Evolutionary conservation across 805 yeast genomes (phyloP).

Genomic region (Cyberlindnera xylosilytica): DNA sequence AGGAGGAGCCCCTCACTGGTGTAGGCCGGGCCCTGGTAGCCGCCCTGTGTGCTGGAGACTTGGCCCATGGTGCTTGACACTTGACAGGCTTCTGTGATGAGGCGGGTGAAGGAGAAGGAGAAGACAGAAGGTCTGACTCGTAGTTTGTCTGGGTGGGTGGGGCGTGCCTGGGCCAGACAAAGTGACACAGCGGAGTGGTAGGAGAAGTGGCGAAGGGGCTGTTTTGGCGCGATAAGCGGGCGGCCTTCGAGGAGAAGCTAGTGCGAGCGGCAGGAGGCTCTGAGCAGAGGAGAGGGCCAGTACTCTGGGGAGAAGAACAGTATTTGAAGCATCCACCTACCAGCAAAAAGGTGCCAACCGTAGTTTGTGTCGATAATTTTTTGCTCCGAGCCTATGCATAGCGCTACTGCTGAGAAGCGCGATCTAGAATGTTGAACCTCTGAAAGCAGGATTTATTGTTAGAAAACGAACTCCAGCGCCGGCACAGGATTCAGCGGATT

Average conservation of each 20-base stretch:
- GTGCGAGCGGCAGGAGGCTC: no score
- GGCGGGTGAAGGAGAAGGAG: background rate
- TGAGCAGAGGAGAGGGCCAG: no score
- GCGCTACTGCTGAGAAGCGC: background rate
- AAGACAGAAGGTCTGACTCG: no score
- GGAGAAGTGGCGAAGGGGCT: background rate
- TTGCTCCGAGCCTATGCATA: background rate
- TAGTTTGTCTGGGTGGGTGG: background rate
- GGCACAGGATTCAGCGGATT: no score
- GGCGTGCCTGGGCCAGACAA: background rate
- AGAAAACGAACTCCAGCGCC: background rate
- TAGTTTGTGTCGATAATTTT: background rate
- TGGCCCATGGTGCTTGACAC: conserved; percentile 8
- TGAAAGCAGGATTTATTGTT: conserved; percentile 2
- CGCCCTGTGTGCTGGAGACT: conserved; percentile 5
- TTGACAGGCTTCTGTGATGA: no score
- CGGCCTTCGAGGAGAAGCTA: background rate
- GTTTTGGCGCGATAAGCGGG: background rate
- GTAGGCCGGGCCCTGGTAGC: conserved; percentile 2
- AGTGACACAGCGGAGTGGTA: background rate
- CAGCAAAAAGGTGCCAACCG: background rate
- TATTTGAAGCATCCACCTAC: no score
- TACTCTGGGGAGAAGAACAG: no score
- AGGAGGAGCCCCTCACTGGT: conserved; percentile 2
- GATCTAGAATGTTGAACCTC: conserved; percentile 3